Evolutionary conservation across 2,329 filamentous ascomycete species (phyloP).

Genomic region (Catunica adiposa): DNA sequence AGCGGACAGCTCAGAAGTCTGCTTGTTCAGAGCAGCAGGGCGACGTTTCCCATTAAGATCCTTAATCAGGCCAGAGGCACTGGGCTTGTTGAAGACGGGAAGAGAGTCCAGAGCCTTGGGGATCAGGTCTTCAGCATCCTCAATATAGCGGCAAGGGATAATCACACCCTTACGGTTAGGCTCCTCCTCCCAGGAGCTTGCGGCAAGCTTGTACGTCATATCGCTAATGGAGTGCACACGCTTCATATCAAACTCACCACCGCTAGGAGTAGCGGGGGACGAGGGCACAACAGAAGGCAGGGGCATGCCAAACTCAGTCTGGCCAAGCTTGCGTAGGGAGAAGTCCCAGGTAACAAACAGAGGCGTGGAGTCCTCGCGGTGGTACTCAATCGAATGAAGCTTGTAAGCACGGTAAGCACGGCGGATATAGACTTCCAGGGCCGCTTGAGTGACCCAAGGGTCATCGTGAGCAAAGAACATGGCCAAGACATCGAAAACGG

Average conservation of each 20-base stretch:
- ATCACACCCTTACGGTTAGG: conserved; percentile 84
- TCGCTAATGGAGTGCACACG: conserved; percentile 91
- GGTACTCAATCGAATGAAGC: conserved; percentile 77
- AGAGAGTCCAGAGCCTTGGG: conserved; percentile 72
- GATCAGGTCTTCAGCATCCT: conserved; percentile 81
- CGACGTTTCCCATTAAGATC: conserved; percentile 61
- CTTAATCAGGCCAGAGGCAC: conserved; percentile 41
- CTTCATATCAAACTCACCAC: conserved; percentile 49
- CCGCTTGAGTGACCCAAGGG: conserved; percentile 82
- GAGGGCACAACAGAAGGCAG: conserved; percentile 67
- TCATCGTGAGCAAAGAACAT: conserved; percentile 92
- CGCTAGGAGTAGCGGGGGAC: conserved; percentile 56
- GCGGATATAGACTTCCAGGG: conserved; percentile 89
- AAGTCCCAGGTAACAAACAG: conserved; percentile 93
- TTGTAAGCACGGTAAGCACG: conserved; percentile 94
- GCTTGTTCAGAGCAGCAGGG: conserved; percentile 31
- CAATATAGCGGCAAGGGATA: conserved; percentile 79
- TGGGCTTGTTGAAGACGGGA: conserved; percentile 40
- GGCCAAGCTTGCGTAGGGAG: conserved; percentile 77
- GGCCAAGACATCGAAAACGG: conserved; percentile 88
- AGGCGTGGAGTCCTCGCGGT: conserved; percentile 48
- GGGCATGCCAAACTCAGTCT: conserved; percentile 75
- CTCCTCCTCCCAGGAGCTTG: conserved; percentile 47
- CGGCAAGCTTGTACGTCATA: conserved; percentile 62
- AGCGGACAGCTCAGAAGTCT: conserved; percentile 60